Conservation (phyloP, 2,329 filamentous ascomycete species). For the Diaporthe eres region DNA sequence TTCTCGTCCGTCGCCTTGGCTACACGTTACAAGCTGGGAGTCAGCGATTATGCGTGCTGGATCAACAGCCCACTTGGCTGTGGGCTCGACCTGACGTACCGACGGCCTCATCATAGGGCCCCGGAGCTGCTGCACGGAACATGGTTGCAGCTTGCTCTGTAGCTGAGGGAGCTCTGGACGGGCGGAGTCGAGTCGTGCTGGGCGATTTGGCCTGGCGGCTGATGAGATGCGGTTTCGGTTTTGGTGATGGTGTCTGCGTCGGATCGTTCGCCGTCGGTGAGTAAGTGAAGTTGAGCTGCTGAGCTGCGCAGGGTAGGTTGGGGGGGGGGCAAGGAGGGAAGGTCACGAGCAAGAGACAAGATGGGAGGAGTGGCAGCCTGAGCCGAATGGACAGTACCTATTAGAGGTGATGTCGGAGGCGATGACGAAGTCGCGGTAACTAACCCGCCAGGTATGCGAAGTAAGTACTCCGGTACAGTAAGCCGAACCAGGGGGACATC, state of each 20-base stretch:
- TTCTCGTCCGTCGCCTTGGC: slow-evolving; percentile 95
- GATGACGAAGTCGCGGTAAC: slow-evolving; percentile 34
- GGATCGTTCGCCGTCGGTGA: neutral
- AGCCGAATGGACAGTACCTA: slow-evolving; percentile 10
- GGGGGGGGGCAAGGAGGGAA: neutral
- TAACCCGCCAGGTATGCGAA: slow-evolving; percentile 16
- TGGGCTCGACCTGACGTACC: slow-evolving; percentile 58
- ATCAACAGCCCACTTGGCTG: neutral
- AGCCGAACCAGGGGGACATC: neutral
- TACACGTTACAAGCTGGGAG: slow-evolving; percentile 49
- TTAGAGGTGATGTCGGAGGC: slow-evolving; percentile 27
- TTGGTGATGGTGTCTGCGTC: neutral
- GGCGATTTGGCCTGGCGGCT: slow-evolving; percentile 20
- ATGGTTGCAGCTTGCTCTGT: slow-evolving; percentile 59
- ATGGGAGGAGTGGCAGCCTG: slow-evolving; percentile 23
- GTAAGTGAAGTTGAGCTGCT: neutral
- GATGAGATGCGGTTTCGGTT: neutral
- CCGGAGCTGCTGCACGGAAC: slow-evolving; percentile 70
- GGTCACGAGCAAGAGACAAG: slow-evolving; percentile 17
- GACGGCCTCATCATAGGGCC: slow-evolving; percentile 72
- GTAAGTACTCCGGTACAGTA: slow-evolving; percentile 25
- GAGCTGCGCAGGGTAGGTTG: neutral
- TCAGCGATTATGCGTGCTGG: slow-evolving; percentile 1
- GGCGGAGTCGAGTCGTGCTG: slow-evolving; percentile 29
- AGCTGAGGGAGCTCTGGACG: slow-evolving; percentile 28